Evolutionary conservation across 2,329 filamentous ascomycete genomes (phyloP), one percentile per base, ranked within the genome.

Genomic region (Colletotrichum tofieldiae): DNA sequence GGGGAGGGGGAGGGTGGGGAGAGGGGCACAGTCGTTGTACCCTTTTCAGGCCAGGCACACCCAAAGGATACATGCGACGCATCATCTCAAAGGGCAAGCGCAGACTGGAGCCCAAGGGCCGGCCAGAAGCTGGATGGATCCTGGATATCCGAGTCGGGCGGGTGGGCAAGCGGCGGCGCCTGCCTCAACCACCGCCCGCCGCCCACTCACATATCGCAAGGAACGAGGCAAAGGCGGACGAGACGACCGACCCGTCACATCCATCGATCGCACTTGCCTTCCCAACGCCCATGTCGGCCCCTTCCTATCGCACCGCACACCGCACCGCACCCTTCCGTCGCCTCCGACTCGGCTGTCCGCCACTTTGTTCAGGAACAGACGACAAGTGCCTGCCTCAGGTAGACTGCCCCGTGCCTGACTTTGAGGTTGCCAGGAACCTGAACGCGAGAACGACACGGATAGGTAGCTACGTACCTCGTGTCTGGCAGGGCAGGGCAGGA

Each of bases 11-110:
- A 39, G 39, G 35, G 26, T n/a, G 65, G 41, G 62, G 29, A 23
- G 65, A 68, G 69, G 69, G 69, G 69, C 69, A 58, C 41, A 51
- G 43, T 45, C 35, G 20, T 39, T 29, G 67, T 70, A 49, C 45
- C 29, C 26, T 51, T 2, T 18, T 18, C 35, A 29, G 9, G 52
- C 12, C 11, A 41, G 20, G 18, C 20, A 37, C 45, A 23, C 60
- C 6, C 16, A 52, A 64, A 52, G 35, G 23, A 37, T 64, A 54
- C 47, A 64, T 54, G 23, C 47, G 61, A 41, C 37, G 54, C n/a
- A n/a, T 63, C 32, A 39, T 51, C 20, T 18, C 35, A n/a, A 29
- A 18, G 51, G 45, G 45, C 32, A 41, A 9, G n/a, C n/a, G 29
- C 54, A 39, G 54, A 58, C n/a, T 37, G 32, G 52, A 23, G 6